Evolutionary conservation across 352 stramenopile species (phyloP), one percentile per base, ranked within the genome.

Genomic region (Phytophthora hybrid): DNA sequence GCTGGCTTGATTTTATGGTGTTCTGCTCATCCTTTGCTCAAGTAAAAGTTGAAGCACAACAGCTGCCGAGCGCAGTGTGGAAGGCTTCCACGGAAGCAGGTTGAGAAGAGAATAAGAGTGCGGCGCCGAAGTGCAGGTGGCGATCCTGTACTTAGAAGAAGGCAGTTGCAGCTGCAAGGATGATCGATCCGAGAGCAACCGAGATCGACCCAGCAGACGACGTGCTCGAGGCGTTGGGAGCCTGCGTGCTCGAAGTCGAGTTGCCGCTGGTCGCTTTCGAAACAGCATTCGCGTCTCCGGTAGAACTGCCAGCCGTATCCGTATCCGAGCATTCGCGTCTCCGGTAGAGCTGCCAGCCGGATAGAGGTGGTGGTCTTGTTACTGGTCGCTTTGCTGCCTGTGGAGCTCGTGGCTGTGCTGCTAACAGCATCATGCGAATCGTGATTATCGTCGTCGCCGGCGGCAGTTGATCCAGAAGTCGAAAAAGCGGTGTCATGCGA

Each of bases 231-330:
- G 37, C 21, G 21, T 13, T 60, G 1, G 51, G 60, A 2, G 67
- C 34, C 23, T 66, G 44, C 34, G 55, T 61, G 37, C 47, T 77
- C 23, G 53, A 39, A 19, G 55, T 69, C 19, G 64, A 70, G 59
- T 74, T 72, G 23, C 31, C 51, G 37, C 31, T 73, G 5, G 57
- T 62, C 14, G 16, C 26, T 14, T 56, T 47, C 19, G 46, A 57
- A 39, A 55, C 46, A 11, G 39, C 59, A 10, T 55, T 32, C 3
- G 47, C 59, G 4, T 19, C 56, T 1, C n/a, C 56, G 31, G 64
- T 55, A 16, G n/a, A 55, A 31, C 47, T 55, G 4, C 19, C 31
- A 10, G 62, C 16, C 9, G 16, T n/a, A 13, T 56, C 39, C 34
- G 46, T 57, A 37, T 55, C 46, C n/a, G n/a, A 11, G 39, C 59